Percentiles rank a stretch among this genome's conserved stretches.
Conservation (phyloP, 768 basidiomycete species). For the Hydnum rufescens region DNA sequence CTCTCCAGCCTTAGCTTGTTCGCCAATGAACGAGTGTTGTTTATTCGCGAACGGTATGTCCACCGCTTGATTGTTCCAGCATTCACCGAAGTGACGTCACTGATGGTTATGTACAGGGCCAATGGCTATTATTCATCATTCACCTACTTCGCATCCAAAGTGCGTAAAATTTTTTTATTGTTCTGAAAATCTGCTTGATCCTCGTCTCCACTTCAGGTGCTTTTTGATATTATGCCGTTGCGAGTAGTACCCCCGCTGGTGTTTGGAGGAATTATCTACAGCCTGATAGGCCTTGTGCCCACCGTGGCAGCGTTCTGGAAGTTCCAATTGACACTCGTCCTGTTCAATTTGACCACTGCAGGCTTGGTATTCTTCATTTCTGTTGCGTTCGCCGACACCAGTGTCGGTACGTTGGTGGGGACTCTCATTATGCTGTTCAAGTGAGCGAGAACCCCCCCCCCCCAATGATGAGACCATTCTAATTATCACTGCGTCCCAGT, state of each 20-base stretch:
- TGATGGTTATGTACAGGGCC: conserved; percentile 29
- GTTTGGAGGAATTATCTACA: conserved; percentile 90
- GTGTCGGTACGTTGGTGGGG: conserved; percentile 84
- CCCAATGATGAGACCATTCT: not conserved
- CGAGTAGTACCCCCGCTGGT: conserved; percentile 88
- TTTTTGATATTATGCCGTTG: conserved; percentile 91
- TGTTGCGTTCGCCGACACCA: conserved; percentile 67
- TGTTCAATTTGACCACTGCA: conserved; percentile 94
- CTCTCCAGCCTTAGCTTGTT: conserved; percentile 85
- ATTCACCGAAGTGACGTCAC: not conserved
- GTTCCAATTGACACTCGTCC: conserved; percentile 84
- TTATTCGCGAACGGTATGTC: conserved; percentile 88
- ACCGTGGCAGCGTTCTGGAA: conserved; percentile 89
- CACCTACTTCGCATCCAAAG: conserved; percentile 94
- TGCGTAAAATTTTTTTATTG: too few relatives aligned
- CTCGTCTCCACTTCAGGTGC: conserved; percentile 52
- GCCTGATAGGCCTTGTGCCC: conserved; percentile 85
- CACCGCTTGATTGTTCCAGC: too few relatives aligned
- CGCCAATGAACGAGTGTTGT: conserved; percentile 85
- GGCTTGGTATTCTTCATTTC: conserved; percentile 81
- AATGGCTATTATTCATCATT: conserved; percentile 97
- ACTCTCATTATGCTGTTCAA: conserved; percentile 97
- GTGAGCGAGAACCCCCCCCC: conserved; percentile 32
- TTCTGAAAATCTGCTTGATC: too few relatives aligned
- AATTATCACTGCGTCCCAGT: too few relatives aligned